phyloP scores from a whole-genome alignment of 2,329 filamentous ascomycete genomes.

The Hypoxylon sp. region DNA sequence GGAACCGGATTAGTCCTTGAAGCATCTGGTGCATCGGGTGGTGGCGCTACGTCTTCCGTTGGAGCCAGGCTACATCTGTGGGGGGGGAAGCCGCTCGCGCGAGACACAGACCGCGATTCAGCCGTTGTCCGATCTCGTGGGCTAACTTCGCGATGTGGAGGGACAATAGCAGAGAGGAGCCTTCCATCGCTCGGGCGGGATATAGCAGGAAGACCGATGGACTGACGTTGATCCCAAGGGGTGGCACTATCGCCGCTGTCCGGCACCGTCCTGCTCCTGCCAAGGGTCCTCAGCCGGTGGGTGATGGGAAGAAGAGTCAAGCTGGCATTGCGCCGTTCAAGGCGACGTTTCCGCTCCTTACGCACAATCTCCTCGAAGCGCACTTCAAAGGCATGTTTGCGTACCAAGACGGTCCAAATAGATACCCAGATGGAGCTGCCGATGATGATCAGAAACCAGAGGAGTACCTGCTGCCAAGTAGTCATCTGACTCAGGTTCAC shows the following conservation, averaged over 20 bases:
- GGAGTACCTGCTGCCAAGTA: constrained; percentile 73
- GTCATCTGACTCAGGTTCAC: constrained; percentile 73
- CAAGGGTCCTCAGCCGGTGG: constrained; percentile 43
- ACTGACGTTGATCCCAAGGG: constrained; percentile 15
- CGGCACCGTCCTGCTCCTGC: constrained; percentile 37
- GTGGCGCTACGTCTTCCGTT: not conserved
- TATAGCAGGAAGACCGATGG: constrained; percentile 33
- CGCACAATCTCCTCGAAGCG: constrained; percentile 68
- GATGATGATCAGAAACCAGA: constrained; percentile 72
- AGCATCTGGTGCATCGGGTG: not conserved
- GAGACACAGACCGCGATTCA: not conserved
- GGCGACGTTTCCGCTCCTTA: constrained; percentile 54
- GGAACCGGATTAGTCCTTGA: constrained; percentile 1
- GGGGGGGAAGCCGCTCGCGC: not conserved
- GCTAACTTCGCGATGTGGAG: constrained; percentile 15
- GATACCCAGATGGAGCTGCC: constrained; percentile 75
- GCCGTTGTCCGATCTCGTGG: not conserved
- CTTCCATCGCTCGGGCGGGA: constrained; percentile 44
- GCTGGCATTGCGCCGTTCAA: constrained; percentile 45
- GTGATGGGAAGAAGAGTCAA: constrained; percentile 48
- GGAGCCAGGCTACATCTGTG: constrained; percentile 1
- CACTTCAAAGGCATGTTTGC: constrained; percentile 71
- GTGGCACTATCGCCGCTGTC: not conserved
- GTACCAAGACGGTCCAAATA: constrained; percentile 70
- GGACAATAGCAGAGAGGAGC: constrained; percentile 38